Conservation (phyloP, 352 stramenopile species). For the Globisporangium megalacanthum region DNA sequence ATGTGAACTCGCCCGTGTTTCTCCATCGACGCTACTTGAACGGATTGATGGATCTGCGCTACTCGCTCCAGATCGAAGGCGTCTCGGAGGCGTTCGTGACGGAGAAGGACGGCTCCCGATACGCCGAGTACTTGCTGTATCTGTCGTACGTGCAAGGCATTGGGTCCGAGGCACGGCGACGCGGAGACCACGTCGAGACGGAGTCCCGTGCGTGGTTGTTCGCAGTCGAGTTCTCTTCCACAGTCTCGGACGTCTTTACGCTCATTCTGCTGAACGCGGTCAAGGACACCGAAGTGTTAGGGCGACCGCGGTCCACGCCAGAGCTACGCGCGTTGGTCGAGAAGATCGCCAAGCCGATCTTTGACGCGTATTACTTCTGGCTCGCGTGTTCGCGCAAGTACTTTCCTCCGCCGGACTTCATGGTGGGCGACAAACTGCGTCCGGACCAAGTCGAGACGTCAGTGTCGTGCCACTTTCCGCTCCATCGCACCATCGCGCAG, state of each 20-base stretch:
- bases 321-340: conserved; percentile 31
- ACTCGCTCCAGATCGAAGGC: conserved; percentile 96
- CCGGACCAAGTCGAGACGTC: conserved; percentile 52
- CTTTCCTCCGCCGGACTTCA: conserved; percentile 58
- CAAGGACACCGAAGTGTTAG: conserved; percentile 31
- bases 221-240: conserved; percentile 81
- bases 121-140: conserved; percentile 67
- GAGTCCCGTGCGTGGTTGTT: conserved; percentile 80
- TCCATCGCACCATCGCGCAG: conserved; percentile 73
- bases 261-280: conserved; percentile 81
- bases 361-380: conserved; percentile 82
- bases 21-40: conserved; percentile 93
- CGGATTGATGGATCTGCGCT: conserved; percentile 96
- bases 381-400: conserved; percentile 69
- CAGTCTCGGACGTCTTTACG: conserved; percentile 69
- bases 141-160: conserved; percentile 73
- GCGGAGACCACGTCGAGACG: conserved; percentile 72
- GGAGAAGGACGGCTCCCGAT: conserved; percentile 46
- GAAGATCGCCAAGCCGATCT: conserved; percentile 54
- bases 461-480: conserved; percentile 75
- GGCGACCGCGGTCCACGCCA: conserved; percentile 3
- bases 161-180: conserved; percentile 50
- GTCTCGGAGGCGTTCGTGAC: conserved; percentile 89
- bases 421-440: conserved; percentile 47
- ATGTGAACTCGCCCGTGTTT: conserved; percentile 90